Base-by-base conservation (phyloP, 441 rosid genomes). In the Rhodomyrtus psidioides region DNA sequence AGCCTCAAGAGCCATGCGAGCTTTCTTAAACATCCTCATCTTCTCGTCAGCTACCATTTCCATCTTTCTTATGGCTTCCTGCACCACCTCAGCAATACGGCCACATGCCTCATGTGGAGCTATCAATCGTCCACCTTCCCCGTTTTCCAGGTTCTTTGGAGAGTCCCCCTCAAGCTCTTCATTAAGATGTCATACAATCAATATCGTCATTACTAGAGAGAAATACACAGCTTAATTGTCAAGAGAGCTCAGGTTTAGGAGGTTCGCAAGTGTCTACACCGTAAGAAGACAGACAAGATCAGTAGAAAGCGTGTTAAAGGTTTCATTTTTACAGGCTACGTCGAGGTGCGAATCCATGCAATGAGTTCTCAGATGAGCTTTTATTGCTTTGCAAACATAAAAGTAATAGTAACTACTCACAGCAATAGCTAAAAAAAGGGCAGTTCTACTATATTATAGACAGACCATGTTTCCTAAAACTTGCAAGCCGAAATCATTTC, bases 21-120 rank as follows among this genome's bases (percentile, higher is more conserved):
- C 94, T 93, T 96, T 97, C 91, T 97, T 96, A 86, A 93, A 95
- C 98, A 94, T 93, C 91, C 94, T 92, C 91, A 90, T 90, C 93
- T 97, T 96, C 91, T 96, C 99, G 87, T 96, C 98, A 4, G 98
- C 94, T 87, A 96, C 99, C 96, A 97, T 92, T 88, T 95, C 99
- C 99, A 96, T 95, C 90, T 97, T 97, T 92, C 93, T 93, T 86
- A 96, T 91, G 83, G 98, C 98, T 89, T 97, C 99, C 86, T 95
- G 95, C 60, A 96, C 99, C 88, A 96, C 98, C 28, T 95, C 98
- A 82, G 98, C 96, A 28, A 97, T 95, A 87, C 95, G 92, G 93
- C 93, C 95, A 92, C 99, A 95, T 70, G 99, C 99, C 86, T 97
- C 99, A 82, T 94, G 96, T 5, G 99, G 99, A 79, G 98, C 99